Evolutionary conservation across 2,329 filamentous ascomycete species (phyloP).

Genomic region (Venturia pyrina): DNA sequence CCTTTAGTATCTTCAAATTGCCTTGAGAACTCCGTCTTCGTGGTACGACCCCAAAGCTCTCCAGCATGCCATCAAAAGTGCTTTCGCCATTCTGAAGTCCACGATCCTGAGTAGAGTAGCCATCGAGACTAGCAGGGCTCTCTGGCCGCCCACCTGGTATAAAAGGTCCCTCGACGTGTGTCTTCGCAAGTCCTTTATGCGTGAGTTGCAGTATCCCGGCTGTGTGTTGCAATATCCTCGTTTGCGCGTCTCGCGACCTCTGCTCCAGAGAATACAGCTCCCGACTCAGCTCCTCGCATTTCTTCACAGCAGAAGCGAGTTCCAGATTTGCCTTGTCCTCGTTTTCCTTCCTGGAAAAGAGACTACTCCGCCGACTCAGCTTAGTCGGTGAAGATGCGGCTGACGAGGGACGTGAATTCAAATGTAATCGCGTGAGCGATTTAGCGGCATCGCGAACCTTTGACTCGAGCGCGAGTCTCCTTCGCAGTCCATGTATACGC

Average conservation of each 20-base stretch:
- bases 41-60: conserved; percentile 14
- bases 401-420: conserved; percentile 46
- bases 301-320: conserved; percentile 61
- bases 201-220: conserved; percentile 87
- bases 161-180: neutral
- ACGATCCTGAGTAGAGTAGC: neutral
- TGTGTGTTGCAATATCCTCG: conserved; percentile 75
- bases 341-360: conserved; percentile 21
- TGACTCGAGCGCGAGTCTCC: conserved; percentile 78
- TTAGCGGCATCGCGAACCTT: conserved; percentile 91
- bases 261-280: conserved; percentile 76
- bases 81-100: neutral
- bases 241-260: conserved; percentile 62
- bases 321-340: conserved; percentile 59
- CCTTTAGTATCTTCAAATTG: conserved; percentile 18
- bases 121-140: conserved; percentile 65
- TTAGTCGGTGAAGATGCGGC: conserved; percentile 34
- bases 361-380: conserved; percentile 24
- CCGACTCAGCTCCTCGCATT: conserved; percentile 74
- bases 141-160: conserved; percentile 43
- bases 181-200: conserved; percentile 38
- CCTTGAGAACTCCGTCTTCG: neutral
- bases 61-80: conserved; percentile 43
- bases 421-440: conserved; percentile 72
- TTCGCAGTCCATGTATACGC: conserved; percentile 70